Evolutionary conservation across 768 basidiomycete species (phyloP), one percentile per base, ranked within the genome.

Genomic region (Pisolithus orientalis): DNA sequence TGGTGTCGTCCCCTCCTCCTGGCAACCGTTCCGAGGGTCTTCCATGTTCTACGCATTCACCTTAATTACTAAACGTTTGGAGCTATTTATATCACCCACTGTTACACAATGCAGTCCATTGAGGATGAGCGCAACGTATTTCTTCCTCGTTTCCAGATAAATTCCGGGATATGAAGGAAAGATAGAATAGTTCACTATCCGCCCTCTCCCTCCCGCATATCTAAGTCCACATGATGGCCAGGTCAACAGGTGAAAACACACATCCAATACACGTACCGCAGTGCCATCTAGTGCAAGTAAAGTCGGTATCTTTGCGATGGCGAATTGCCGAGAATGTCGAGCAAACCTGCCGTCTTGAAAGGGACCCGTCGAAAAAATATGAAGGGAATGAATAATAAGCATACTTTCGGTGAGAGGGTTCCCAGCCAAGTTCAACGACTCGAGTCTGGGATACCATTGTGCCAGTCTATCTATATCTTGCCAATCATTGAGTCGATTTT

Each of bases 141-240:
- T 75, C 76, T 17, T 77, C 70, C 37, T 77, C 70, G 38, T 56
- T 49, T 10, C 63, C 61, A 39, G 72, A 69, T 28, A 73, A 75
- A 39, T 78, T 65, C 44, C 75, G 77, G 49, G 74, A 72, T 55
- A 90, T 70, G 55, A 76, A 73, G 10, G 87, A 85, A 46, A 93
- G 74, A 68, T 93, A 95, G 63, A 88, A 88, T 25, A 90, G 64
- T 67, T 95, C 92, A 46, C 83, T 80, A 60, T 94, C 92, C n/a
- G 69, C 72, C 39, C 92, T 77, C 64, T 93, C 89, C 57, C 77
- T 82, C 8, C 64, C 57, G 8, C 84, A 79, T 43, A 94, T 80
- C 89, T 93, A 34, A 34, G 34, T 11, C 13, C 3, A 34, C 34
- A 57, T 55, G 50, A 9, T 16, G 44, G 37, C 42, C 43, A 39